phyloP scores from a whole-genome alignment of 306 rosid species.

The Urtica urens region DNA sequence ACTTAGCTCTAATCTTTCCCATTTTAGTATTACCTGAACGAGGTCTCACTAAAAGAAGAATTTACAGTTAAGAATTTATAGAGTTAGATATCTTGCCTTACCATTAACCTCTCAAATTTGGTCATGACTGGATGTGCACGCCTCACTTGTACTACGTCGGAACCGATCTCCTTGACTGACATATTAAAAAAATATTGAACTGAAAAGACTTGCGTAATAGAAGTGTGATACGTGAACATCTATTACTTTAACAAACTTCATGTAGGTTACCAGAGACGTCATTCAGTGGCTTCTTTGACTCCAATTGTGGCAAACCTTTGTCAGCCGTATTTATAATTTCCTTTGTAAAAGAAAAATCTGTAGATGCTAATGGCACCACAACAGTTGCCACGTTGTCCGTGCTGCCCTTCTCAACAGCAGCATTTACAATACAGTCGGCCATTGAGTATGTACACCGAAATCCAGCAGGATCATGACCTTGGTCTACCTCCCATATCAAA shows the following conservation, averaged over 20 bases:
- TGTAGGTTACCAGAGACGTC: conserved; percentile 45
- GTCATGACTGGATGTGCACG: conserved; percentile 42
- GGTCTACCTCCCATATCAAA: conserved; percentile 76
- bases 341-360: conserved; percentile 20
- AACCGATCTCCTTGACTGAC: conserved; percentile 35
- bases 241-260: conserved; percentile 9
- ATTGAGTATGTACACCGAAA: conserved; percentile 54
- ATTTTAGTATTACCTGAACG: too few species aligned
- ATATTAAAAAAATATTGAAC: conserved; percentile 15
- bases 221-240: background rate
- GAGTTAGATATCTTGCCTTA: conserved; percentile 28
- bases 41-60: conserved; percentile 1
- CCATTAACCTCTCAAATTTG: conserved; percentile 77
- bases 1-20: too few species aligned
- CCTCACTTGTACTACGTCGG: conserved; percentile 40
- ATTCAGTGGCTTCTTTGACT: conserved; percentile 28
- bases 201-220: background rate
- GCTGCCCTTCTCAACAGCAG: conserved; percentile 70
- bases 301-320: conserved; percentile 21
- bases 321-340: conserved; percentile 34
- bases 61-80: conserved; percentile 8
- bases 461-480: conserved; percentile 20
- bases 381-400: conserved; percentile 83
- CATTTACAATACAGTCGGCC: conserved; percentile 65
- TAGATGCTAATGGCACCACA: conserved; percentile 65